Percentiles rank a stretch among this genome's conserved stretches.
Conservation (phyloP, 2,329 filamentous ascomycete species). For the Ophiostoma sp. region DNA sequence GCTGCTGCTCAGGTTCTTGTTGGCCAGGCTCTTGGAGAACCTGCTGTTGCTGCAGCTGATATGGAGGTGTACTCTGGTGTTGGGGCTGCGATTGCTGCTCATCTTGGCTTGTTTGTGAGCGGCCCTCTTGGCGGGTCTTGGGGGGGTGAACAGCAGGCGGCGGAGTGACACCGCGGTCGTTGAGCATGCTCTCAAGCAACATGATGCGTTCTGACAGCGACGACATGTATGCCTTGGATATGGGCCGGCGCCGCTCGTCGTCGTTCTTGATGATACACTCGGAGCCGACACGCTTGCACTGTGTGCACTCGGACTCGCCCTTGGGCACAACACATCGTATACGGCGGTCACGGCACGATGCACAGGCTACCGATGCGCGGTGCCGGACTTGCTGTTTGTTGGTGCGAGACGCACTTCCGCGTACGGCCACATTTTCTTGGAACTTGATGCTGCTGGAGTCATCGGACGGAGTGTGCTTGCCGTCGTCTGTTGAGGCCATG, state of each 20-base stretch:
- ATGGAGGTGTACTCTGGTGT: neutral
- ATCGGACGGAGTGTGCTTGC: slow-evolving; percentile 22
- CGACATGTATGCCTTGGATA: slow-evolving; percentile 54
- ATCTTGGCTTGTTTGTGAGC: neutral
- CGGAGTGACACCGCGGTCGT: slow-evolving; percentile 44
- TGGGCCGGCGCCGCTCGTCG: slow-evolving; percentile 52
- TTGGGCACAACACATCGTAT: slow-evolving; percentile 50
- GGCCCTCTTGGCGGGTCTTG: slow-evolving; percentile 38
- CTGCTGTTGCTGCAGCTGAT: neutral
- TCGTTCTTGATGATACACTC: slow-evolving; percentile 54
- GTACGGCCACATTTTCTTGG: slow-evolving; percentile 37
- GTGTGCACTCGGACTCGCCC: slow-evolving; percentile 46
- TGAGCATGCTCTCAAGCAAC: slow-evolving; percentile 47
- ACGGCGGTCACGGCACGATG: slow-evolving; percentile 45
- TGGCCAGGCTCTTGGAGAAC: neutral
- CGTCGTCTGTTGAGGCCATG: slow-evolving; percentile 21
- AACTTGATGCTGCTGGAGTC: slow-evolving; percentile 29
- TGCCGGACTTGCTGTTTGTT: slow-evolving; percentile 37
- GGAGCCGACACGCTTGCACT: slow-evolving; percentile 47
- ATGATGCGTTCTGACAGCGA: slow-evolving; percentile 50
- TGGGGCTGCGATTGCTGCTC: neutral
- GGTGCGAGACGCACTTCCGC: slow-evolving; percentile 26
- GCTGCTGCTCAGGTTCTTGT: neutral
- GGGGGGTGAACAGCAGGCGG: slow-evolving; percentile 50
- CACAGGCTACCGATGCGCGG: slow-evolving; percentile 51